These are phyloP conservation scores for Psilocybe cubensis DNA, from an alignment of 768 basidiomycete genomes.

Conservation along the genomic window DNA sequence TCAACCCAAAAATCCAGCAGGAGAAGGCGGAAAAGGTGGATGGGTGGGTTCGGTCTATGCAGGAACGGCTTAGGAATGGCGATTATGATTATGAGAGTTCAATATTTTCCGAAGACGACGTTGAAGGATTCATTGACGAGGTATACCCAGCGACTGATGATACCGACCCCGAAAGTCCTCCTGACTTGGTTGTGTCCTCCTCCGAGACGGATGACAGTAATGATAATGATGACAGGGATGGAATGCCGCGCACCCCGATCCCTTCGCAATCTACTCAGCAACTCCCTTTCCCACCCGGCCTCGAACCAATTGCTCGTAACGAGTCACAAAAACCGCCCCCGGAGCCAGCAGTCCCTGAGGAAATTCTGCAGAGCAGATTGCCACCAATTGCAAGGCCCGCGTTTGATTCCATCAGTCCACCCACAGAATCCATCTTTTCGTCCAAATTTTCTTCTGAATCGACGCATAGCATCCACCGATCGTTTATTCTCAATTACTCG, in stretches of 20 bases:
- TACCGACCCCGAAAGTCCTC: constrained; percentile 18
- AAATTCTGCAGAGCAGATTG: constrained; percentile 67
- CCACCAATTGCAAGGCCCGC: constrained; percentile 29
- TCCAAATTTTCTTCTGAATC: constrained; percentile 39
- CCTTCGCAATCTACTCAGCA: constrained; percentile 33
- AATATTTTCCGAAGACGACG: constrained; percentile 49
- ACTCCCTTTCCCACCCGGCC: constrained; percentile 27
- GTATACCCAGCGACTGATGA: constrained; percentile 21
- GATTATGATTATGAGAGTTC: constrained; percentile 67
- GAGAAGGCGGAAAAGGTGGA: constrained; percentile 80
- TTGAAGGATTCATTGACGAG: constrained; percentile 30
- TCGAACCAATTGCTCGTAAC: constrained; percentile 34
- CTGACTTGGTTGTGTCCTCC: constrained; percentile 14
- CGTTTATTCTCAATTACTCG: constrained; percentile 69
- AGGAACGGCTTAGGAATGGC: constrained; percentile 64
- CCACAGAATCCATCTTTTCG: constrained; percentile 26
- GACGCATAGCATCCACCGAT: constrained; percentile 56
- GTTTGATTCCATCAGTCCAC: constrained; percentile 15
- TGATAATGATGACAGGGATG: constrained; percentile 23
- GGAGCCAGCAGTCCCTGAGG: constrained; percentile 68
- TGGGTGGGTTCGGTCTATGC: constrained; percentile 78
- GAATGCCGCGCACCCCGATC: constrained; percentile 34
- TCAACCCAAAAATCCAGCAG: constrained; percentile 71
- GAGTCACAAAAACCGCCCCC: constrained; percentile 50
- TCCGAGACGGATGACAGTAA: constrained; percentile 20